These are phyloP conservation scores for Elaeis guineensis DNA, from an alignment of 176 grass and related monocot species.

Conservation along the genomic window DNA sequence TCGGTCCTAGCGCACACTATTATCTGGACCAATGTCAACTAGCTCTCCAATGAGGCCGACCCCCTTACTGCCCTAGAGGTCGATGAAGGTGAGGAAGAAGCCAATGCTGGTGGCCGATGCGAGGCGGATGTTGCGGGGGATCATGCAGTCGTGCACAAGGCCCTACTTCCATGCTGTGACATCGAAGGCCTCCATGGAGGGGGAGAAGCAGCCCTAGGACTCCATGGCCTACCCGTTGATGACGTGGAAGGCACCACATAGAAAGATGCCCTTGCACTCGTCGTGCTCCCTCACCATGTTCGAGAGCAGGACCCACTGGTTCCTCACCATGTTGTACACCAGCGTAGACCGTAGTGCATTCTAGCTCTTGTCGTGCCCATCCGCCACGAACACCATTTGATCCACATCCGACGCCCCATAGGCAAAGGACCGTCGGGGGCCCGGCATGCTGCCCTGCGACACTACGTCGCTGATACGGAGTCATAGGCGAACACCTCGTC, in stretches of 20 bases:
- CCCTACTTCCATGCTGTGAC: conserved; percentile 27
- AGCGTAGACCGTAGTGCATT: conserved; percentile 74
- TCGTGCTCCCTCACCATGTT: conserved; percentile 75
- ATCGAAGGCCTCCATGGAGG: conserved; percentile 56
- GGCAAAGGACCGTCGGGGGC: conserved; percentile 62
- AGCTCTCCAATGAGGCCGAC: no score
- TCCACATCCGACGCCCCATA: conserved; percentile 27
- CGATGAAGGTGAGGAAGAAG: no score
- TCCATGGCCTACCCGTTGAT: conserved; percentile 67
- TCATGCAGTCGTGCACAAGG: conserved; percentile 8
- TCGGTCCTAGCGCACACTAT: no score
- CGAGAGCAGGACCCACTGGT: conserved; percentile 48
- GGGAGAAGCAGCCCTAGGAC: conserved; percentile 54
- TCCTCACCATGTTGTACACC: conserved; percentile 43
- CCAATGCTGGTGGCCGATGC: no score
- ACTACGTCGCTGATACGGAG: conserved; percentile 44
- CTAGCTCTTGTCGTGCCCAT: conserved; percentile 85
- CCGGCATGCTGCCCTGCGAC: conserved; percentile 34
- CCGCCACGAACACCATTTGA: conserved; percentile 55
- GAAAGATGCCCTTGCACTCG: conserved; percentile 62
- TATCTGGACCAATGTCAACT: no score
- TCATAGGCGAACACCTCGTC: conserved; percentile 71
- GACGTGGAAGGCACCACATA: conserved; percentile 47
- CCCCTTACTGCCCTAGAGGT: no score
- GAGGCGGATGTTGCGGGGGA: no score